phyloP scores from a whole-genome alignment of 2,329 filamentous ascomycete species.

The Raffaelea ambrosiae region DNA sequence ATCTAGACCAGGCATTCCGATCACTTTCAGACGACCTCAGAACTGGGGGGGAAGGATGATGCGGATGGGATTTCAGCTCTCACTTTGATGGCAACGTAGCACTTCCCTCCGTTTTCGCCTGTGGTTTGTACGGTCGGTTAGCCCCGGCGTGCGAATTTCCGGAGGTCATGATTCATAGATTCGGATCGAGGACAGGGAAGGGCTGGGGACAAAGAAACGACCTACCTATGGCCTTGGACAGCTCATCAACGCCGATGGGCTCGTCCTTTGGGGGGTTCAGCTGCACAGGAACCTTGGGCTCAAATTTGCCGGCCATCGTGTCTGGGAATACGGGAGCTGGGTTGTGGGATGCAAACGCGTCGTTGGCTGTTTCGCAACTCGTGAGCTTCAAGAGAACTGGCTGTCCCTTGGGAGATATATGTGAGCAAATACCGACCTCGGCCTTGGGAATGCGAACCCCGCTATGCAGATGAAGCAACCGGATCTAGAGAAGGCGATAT shows the following conservation, averaged over 20 bases:
- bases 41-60: background rate
- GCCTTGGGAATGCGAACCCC: background rate
- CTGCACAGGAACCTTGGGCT: conserved; percentile 66
- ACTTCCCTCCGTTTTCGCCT: conserved; percentile 58
- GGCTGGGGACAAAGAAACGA: background rate
- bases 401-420: background rate
- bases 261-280: conserved; percentile 83
- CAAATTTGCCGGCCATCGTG: conserved; percentile 58
- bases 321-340: no score
- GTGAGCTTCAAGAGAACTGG: no score
- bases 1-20: no score
- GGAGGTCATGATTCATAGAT: background rate
- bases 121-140: background rate
- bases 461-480: background rate
- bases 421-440: no score
- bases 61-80: background rate
- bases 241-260: conserved; percentile 68
- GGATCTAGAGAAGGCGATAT: no score
- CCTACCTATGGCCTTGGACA: conserved; percentile 74
- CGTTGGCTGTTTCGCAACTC: no score
- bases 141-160: no score
- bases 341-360: no score
- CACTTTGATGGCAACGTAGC: conserved; percentile 64
- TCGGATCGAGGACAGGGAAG: background rate
- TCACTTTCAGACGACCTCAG: no score